Evolutionary conservation across 2,329 filamentous ascomycete genomes (phyloP), one percentile per base, ranked within the genome.

Genomic region (Penicillium sp.): DNA sequence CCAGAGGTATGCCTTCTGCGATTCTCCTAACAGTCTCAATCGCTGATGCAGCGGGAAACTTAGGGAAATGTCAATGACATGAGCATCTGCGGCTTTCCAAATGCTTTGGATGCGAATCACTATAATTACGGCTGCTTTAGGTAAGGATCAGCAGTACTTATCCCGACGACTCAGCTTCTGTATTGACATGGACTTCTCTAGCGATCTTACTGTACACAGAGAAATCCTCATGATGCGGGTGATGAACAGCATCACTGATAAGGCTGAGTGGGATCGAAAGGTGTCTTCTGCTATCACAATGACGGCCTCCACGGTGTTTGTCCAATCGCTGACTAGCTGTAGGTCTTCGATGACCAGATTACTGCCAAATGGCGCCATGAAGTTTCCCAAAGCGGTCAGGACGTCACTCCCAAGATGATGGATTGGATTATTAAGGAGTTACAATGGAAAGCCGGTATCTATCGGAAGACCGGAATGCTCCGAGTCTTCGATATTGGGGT

Each of bases 361-460:
- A 23, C 21, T 11, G 7, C 21, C 7, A 23, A 23, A 11, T 23
- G 21, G 21, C 21, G 21, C 7, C 7, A 23, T 11, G 11, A 23
- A 11, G 21, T 50, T 13, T 21, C 45, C 2, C 19, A 39, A 20
- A 48, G 52, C 29, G 43, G 39, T 5, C 28, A 49, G 14, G 54
- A 60, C 19, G 49, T 69, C 2, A 57, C 63, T 0, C 42, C 59
- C 4, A 56, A 53, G 6, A 65, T 71, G 63, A 51, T 64, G 26
- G 55, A 68, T 14, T 66, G 58, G 47, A 60, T 69, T 40, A 62
- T 78, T 16, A 44, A 62, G 13, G 76, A 80, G 43, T 64, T 80
- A 0, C 66, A 64, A 2, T 67, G 68, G 53, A 79, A 79, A 48
- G 72, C 74, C 0, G 51, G 46, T 3, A 47, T 62, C 2, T 67